Base-by-base conservation (phyloP, 768 basidiomycete genomes). In the Trametes meyenii region DNA sequence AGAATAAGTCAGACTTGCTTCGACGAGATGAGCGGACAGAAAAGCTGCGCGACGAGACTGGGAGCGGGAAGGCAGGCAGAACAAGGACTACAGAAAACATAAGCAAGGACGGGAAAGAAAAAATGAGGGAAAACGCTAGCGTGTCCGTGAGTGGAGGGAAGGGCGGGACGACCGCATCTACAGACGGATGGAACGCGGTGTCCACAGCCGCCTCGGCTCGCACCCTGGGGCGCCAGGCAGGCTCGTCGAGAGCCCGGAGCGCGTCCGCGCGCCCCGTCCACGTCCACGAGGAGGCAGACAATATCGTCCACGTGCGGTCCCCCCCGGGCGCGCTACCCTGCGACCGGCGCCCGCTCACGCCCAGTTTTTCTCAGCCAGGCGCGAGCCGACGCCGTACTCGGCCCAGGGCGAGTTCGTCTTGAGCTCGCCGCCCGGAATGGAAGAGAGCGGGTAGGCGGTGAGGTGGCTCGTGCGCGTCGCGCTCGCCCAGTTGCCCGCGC, bases 401-500 rank as follows among this genome's bases (percentile, higher is more conserved):
- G 71, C 71, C 88, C 88, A 90, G 21, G 86, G 83, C 7, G 81
- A 80, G 70, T 80, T 83, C 55, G 76, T 74, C 70, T 81, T 83
- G 66, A 77, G 78, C 60, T 87, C 86, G 63, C 82, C 79, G 29
- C 80, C 83, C 4, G 84, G 82, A 68, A 84, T 86, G 8, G 85
- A 76, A 40, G 81, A 78, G 59, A 84, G 82, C 13, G 85, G 78
- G 53, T 73, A 72, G 16, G 71, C 69, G 24, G 67, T 62, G 66
- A 84, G 84, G 40, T 83, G 70, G 69, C 80, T 80, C 69, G 75
- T 82, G 71, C 77, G 81, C 26, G 83, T 71, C 66, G 89, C 78
- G 67, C 75, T 84, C 44, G 79, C 87, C 90, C 90, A 92, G 71
- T 90, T 92, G 35, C 89, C 89, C 26, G 87, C 88, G 72, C 90